Conservation (phyloP, 2,329 filamentous ascomycete species). For the Colletotrichum eleusines region DNA sequence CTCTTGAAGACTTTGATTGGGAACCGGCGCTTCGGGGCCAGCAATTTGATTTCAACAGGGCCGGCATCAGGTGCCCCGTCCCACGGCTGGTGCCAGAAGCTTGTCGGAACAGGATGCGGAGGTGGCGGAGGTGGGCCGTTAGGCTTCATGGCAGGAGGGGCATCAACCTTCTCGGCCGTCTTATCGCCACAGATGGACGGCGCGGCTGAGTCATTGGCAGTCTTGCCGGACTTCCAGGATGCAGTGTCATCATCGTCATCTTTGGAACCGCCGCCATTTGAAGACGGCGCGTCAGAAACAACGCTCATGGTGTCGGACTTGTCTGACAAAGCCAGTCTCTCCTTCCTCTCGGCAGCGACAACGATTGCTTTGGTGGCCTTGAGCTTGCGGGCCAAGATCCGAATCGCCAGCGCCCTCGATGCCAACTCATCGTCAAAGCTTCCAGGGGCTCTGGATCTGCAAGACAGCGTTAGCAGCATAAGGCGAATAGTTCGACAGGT, state of each 20-base stretch:
- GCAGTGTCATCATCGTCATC: constrained; percentile 21
- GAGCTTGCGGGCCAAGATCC: constrained; percentile 8
- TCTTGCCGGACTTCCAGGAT: constrained; percentile 35
- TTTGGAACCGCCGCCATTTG: neutral
- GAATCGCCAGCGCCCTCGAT: constrained; percentile 32
- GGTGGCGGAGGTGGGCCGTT: neutral
- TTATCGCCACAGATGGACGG: constrained; percentile 12
- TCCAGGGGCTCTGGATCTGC: constrained; percentile 22
- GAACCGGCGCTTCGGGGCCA: constrained; percentile 20
- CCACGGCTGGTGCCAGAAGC: constrained; percentile 1
- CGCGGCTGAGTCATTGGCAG: constrained; percentile 20
- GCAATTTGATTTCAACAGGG: constrained; percentile 27
- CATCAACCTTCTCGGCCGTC: constrained; percentile 6
- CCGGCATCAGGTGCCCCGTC: neutral
- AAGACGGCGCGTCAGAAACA: neutral
- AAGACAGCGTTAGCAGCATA: neutral
- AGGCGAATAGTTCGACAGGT: rapidly evolving
- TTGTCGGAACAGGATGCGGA: constrained; percentile 1
- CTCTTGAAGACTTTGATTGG: constrained; percentile 12
- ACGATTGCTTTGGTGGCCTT: constrained; percentile 12
- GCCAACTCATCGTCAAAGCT: constrained; percentile 37
- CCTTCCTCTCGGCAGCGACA: constrained; percentile 6
- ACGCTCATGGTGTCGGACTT: constrained; percentile 25
- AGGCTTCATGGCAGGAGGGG: neutral
- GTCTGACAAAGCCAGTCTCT: constrained; percentile 9